Conservation (phyloP, 768 basidiomycete genomes). For the Mycena pura region DNA sequence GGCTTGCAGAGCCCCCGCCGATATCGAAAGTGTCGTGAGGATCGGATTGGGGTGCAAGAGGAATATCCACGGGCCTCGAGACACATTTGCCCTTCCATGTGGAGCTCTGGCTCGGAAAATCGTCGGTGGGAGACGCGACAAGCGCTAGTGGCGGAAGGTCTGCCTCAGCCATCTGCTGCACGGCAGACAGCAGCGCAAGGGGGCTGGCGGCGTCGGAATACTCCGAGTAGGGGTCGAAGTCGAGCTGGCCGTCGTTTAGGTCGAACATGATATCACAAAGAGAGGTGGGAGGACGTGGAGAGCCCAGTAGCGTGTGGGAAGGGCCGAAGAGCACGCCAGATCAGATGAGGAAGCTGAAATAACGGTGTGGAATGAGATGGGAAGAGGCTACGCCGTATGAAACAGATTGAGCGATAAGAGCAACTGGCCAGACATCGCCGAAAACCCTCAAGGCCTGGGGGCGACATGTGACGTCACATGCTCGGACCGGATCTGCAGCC, state of each 20-base stretch:
- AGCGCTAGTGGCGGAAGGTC: neutral
- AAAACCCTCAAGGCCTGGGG: too few relatives aligned
- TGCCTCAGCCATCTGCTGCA: conserved; percentile 16
- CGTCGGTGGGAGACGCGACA: conserved; percentile 18
- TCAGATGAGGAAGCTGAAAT: neutral
- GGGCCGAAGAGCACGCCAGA: neutral
- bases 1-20: conserved; percentile 30
- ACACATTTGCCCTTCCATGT: conserved; percentile 62
- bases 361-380: neutral
- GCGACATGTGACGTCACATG: too few relatives aligned
- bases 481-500: too few relatives aligned
- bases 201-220: neutral
- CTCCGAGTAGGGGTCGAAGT: conserved; percentile 26
- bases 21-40: conserved; percentile 51
- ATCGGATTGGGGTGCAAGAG: conserved; percentile 35
- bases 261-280: conserved; percentile 20
- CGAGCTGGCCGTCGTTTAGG: conserved; percentile 21
- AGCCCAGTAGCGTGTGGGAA: neutral
- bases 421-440: too few relatives aligned
- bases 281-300: neutral
- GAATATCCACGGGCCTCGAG: conserved; percentile 61
- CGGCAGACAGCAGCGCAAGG: conserved; percentile 2
- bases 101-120: conserved; percentile 16
- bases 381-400: conserved; percentile 6
- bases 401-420: conserved; percentile 21